Conservation (phyloP, 2,329 filamentous ascomycete species). For the Fusarium dlaminii region DNA sequence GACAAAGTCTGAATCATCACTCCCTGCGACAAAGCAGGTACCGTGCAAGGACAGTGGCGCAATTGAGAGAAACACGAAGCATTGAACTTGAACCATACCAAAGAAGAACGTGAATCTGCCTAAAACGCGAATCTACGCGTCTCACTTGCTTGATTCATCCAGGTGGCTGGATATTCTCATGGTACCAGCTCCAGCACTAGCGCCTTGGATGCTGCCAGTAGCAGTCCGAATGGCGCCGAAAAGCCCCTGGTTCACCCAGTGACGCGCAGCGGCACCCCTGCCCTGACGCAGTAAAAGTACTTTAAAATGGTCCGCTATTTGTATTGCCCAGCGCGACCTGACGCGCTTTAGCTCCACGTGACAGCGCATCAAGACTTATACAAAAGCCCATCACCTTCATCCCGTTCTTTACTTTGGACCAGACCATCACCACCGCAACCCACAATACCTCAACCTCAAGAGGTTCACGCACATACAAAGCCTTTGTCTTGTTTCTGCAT, state of each 20-base stretch:
- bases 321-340: conserved; percentile 42
- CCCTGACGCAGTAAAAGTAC: conserved; percentile 2
- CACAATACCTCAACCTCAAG: conserved; percentile 30
- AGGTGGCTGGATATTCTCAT: conserved; percentile 36
- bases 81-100: conserved; percentile 13
- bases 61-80: conserved; percentile 10
- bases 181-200: conserved; percentile 26
- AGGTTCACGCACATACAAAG: conserved; percentile 32
- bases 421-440: conserved; percentile 45
- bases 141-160: conserved; percentile 30
- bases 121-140: conserved; percentile 40
- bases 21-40: conserved; percentile 26
- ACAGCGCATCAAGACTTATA: conserved; percentile 48
- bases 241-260: conserved; percentile 36
- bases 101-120: conserved; percentile 31
- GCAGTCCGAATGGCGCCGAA: conserved; percentile 26
- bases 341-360: conserved; percentile 52
- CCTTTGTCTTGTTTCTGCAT: conserved; percentile 25
- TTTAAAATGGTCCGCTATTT: conserved; percentile 39
- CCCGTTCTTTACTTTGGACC: conserved; percentile 27
- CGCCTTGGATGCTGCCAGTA: conserved; percentile 25
- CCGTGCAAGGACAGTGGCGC: conserved; percentile 8
- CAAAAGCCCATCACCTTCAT: conserved; percentile 51
- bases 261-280: conserved; percentile 34
- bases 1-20: conserved; percentile 41